Evolutionary conservation across 2,329 filamentous ascomycete genomes (phyloP).

Genomic region (Gaeumannomyces sp.): DNA sequence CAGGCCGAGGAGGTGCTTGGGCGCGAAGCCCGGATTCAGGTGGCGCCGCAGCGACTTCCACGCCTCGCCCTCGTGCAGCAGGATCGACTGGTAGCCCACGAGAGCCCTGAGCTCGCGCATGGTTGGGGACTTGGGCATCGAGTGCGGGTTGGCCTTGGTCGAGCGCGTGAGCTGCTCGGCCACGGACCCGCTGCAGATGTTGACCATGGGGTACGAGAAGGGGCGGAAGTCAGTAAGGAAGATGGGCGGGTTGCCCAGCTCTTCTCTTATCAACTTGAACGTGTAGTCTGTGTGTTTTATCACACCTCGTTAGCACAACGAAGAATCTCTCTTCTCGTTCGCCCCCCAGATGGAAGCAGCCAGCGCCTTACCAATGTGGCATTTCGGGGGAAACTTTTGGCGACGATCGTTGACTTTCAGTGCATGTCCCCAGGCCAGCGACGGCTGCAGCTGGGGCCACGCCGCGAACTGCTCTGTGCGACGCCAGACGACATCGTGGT

Average conservation of each 20-base stretch:
- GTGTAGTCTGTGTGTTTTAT: conserved; percentile 18
- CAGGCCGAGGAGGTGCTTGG: conserved; percentile 30
- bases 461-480: conserved; percentile 19
- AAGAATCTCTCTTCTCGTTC: too few relatives aligned
- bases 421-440: conserved; percentile 20
- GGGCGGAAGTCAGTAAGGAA: conserved; percentile 31
- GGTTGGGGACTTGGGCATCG: conserved; percentile 26
- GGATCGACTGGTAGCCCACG: conserved; percentile 19
- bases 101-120: conserved; percentile 21
- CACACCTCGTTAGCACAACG: neutral
- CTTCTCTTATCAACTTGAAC: conserved; percentile 22
- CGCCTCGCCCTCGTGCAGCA: conserved; percentile 20
- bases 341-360: neutral
- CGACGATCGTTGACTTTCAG: conserved; percentile 15
- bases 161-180: conserved; percentile 32
- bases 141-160: conserved; percentile 25
- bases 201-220: conserved; percentile 23
- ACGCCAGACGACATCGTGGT: conserved; percentile 12
- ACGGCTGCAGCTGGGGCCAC: conserved; percentile 19
- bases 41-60: conserved; percentile 29
- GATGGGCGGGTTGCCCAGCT: conserved; percentile 26
- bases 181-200: conserved; percentile 27
- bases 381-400: neutral
- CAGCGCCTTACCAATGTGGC: neutral
- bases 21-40: conserved; percentile 32